These are phyloP conservation scores for Biscogniauxia mediterranea DNA, from an alignment of 2,329 filamentous ascomycete genomes.

Conservation along the genomic window DNA sequence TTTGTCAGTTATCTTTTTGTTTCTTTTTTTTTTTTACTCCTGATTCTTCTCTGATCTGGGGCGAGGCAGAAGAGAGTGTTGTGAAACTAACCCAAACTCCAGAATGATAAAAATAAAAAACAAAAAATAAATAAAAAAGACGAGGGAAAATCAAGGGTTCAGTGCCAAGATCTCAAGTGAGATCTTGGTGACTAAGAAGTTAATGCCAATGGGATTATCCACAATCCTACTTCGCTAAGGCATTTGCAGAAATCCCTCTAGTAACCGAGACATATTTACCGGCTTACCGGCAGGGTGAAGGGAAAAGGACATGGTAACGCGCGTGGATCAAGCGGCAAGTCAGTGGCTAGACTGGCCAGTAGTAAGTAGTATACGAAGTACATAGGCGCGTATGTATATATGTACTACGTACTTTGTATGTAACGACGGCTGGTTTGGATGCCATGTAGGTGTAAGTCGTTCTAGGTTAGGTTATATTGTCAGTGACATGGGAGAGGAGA, in stretches of 20 bases:
- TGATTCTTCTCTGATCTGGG: neutral
- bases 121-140: neutral
- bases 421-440: neutral
- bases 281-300: neutral
- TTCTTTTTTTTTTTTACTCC: too few relatives aligned
- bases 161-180: neutral
- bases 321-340: neutral
- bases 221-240: neutral
- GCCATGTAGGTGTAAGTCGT: neutral
- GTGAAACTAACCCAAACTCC: too few relatives aligned
- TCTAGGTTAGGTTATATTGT: neutral
- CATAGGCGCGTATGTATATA: neutral
- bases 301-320: neutral
- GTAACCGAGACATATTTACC: neutral
- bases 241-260: neutral
- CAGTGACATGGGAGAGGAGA: too few relatives aligned
- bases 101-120: too few relatives aligned
- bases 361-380: neutral
- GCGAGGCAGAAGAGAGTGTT: neutral
- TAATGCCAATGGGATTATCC: too few relatives aligned
- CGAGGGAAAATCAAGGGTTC: neutral
- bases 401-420: neutral
- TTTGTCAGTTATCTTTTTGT: too few relatives aligned
- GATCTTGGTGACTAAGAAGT: neutral
- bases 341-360: neutral